Percentiles rank a stretch among this genome's conserved stretches.
These are phyloP conservation scores for Saccharomycodes ludwigii DNA, from an alignment of 805 yeast genomes.

Conservation along the genomic window DNA sequence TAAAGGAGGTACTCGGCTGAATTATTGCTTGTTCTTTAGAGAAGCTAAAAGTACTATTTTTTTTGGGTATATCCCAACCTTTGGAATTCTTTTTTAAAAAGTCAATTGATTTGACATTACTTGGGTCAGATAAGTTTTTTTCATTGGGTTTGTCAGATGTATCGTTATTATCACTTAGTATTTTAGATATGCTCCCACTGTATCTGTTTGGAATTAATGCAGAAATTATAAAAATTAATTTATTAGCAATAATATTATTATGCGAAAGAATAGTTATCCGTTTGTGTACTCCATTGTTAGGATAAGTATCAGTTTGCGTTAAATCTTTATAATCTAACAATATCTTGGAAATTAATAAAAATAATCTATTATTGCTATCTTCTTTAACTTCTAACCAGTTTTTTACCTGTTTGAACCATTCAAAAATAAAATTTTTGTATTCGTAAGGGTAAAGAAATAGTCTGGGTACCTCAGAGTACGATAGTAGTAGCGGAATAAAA, in stretches of 20 bases:
- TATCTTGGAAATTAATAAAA: conserved; percentile 19
- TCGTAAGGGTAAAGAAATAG: conserved; percentile 22
- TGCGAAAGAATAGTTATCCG: conserved; percentile 47
- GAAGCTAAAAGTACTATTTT: conserved; percentile 17
- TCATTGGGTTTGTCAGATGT: conserved; percentile 1
- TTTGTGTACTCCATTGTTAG: conserved; percentile 26
- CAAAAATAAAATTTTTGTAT: conserved; percentile 16
- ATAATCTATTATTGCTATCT: conserved; percentile 23
- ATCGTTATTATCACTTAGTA: conserved; percentile 7
- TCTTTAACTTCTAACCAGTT: conserved; percentile 33
- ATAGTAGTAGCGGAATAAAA: conserved; percentile 21
- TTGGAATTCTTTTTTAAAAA: too few relatives aligned
- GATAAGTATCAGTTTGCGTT: conserved; percentile 10
- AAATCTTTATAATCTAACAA: conserved; percentile 15
- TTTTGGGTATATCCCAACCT: conserved; percentile 31
- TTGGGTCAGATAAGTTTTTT: too few relatives aligned
- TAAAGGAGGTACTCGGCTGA: conserved; percentile 25
- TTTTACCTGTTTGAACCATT: conserved; percentile 29
- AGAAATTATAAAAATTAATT: conserved; percentile 39
- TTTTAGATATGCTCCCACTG: conserved; percentile 9
- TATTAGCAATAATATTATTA: conserved; percentile 48
- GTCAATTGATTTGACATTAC: too few relatives aligned
- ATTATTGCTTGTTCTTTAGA: conserved; percentile 24
- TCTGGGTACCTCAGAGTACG: conserved; percentile 25
- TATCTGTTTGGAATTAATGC: conserved; percentile 33